These are phyloP conservation scores for Porodaedalea pini DNA, from an alignment of 1,284 basidiomycete genomes.

Conservation along the genomic window DNA sequence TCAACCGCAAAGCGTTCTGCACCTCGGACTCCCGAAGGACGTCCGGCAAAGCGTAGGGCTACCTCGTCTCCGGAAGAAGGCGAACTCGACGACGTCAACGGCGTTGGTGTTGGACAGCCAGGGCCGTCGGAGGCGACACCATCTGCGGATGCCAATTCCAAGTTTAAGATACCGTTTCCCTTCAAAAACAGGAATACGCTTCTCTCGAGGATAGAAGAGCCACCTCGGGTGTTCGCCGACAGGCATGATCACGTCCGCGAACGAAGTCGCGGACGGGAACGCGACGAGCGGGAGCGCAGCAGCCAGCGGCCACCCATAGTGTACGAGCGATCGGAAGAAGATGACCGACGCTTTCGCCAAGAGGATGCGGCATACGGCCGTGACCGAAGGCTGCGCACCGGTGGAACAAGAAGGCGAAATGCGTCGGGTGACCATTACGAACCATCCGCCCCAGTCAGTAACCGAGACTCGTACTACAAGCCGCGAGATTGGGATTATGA, in stretches of 20 bases:
- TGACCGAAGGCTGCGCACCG: neutral
- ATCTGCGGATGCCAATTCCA: slow-evolving; percentile 24
- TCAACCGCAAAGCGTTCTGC: slow-evolving; percentile 16
- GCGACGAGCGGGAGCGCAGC: slow-evolving; percentile 13
- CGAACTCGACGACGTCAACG: slow-evolving; percentile 54
- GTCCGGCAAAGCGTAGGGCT: slow-evolving; percentile 52
- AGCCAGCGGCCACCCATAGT: slow-evolving; percentile 27
- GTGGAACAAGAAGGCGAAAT: neutral
- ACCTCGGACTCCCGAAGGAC: slow-evolving; percentile 29
- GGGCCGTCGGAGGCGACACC: slow-evolving; percentile 23
- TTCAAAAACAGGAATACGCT: slow-evolving; percentile 56
- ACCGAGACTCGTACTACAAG: neutral
- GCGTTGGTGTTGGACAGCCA: slow-evolving; percentile 26
- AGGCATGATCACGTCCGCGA: slow-evolving; percentile 26
- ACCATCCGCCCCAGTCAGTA: neutral
- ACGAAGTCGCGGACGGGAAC: slow-evolving; percentile 20
- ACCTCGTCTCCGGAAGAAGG: slow-evolving; percentile 73
- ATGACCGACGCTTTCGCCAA: slow-evolving; percentile 38
- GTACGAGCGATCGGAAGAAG: slow-evolving; percentile 44
- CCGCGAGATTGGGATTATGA: slow-evolving; percentile 6
- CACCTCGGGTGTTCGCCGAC: neutral
- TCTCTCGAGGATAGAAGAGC: slow-evolving; percentile 11
- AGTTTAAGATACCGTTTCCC: slow-evolving; percentile 60
- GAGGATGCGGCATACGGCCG: slow-evolving; percentile 26
- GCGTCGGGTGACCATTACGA: slow-evolving; percentile 17